Conservation (phyloP, 441 rosid species). For the Populus hybrid region DNA sequence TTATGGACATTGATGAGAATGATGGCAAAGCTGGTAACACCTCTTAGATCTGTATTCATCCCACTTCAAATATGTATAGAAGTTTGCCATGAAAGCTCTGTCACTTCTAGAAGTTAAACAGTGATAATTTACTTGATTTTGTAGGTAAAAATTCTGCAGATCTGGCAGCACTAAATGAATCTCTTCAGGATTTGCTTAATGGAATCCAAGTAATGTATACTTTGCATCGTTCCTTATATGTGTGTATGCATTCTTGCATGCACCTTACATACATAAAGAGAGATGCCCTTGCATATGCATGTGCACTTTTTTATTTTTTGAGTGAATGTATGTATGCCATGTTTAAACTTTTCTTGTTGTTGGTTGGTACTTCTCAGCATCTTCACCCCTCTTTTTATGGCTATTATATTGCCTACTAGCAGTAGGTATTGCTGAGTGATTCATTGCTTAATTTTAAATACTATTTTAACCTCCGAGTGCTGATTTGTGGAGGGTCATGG, state of each 20-base stretch:
- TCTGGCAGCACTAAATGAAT: conserved; percentile 65
- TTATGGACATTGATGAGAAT: conserved; percentile 95
- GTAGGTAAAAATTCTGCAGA: conserved; percentile 59
- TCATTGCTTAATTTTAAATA: conserved; percentile 8
- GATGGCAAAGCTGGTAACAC: conserved; percentile 67
- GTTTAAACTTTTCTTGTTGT: not conserved
- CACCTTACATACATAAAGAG: not conserved
- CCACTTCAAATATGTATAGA: conserved; percentile 15
- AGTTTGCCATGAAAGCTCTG: conserved; percentile 8
- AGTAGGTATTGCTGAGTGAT: conserved; percentile 1
- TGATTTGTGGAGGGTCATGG: conserved; percentile 24
- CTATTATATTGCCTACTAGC: not conserved
- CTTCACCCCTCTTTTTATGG: not conserved
- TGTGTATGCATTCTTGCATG: not conserved
- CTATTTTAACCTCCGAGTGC: conserved; percentile 14
- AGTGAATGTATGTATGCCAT: not conserved
- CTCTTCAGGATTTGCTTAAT: conserved; percentile 96
- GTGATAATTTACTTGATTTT: conserved; percentile 20
- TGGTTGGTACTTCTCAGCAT: not conserved
- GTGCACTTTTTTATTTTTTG: not conserved
- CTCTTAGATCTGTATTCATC: conserved; percentile 17
- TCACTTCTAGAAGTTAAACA: conserved; percentile 13
- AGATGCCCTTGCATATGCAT: not conserved
- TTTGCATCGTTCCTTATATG: not conserved
- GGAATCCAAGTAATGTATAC: conserved; percentile 78